Evolutionary conservation across 1,139 yeast genomes (phyloP), one percentile per base, ranked within the genome.

Genomic region (Hemisphaericaspora subhashii): DNA sequence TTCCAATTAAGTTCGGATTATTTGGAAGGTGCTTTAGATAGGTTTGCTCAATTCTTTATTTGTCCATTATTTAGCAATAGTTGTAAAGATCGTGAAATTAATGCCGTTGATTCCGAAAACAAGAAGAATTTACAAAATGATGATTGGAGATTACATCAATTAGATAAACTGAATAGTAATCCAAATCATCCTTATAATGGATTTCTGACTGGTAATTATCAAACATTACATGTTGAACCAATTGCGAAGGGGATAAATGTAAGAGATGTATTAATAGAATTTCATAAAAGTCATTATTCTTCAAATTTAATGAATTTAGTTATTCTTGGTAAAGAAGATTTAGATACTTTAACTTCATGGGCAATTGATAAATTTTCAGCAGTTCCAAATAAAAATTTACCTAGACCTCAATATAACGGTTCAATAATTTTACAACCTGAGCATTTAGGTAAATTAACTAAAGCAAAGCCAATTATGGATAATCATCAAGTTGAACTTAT

Each of bases 101-200:
- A 83, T 46, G 98, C 98, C 3, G 98, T 92, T 12, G 97, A 92
- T 60, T 86, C 95, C 20, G 98, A 92, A 62, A 88, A 92, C 65
- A 90, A 89, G 60, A 92, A 92, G 66, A 92, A 92, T 57, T 69
- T 92, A 40, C 98, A 92, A 61, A 85, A 77, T 58, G 98, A 92
- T 59, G 59, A 68, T 41, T 89, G 98, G 97, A 77, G 98, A 52
- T 64, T 88, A 37, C 83, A 83, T 53, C 98, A 92, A 62, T 72
- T 92, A 42, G 92, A 86, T 41, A 85, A 87, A 59, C 73, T 81
- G 41, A 68, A 84, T 31, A 73, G 92, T 17, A 88, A 86, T 57
- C 78, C 80, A 1, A 54, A 63, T 0, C 98, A 85, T 59, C 92
- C 94, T 0, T 83, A 74, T 55, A 78, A 79, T 51, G 84, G 84